Percentiles rank a stretch among this genome's conserved stretches.
These are phyloP conservation scores for Neonectria coccinea DNA, from an alignment of 2,329 filamentous ascomycete genomes.

Conservation along the genomic window DNA sequence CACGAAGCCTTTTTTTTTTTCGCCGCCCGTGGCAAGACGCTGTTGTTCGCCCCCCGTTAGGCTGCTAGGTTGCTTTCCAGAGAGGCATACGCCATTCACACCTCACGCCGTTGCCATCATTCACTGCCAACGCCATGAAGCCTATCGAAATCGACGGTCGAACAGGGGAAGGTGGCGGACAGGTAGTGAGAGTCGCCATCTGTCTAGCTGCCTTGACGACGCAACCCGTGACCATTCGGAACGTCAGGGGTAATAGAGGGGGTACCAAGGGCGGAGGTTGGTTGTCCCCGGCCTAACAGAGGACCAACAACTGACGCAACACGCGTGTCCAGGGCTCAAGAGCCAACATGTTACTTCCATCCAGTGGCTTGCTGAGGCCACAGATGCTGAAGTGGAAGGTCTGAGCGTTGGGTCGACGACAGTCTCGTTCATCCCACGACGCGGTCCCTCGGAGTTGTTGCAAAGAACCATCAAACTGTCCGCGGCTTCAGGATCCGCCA, in stretches of 20 bases:
- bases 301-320: neutral
- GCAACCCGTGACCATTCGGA: slow-evolving; percentile 63
- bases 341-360: slow-evolving; percentile 70
- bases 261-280: slow-evolving; percentile 45
- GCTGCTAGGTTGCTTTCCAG: neutral
- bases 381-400: slow-evolving; percentile 62
- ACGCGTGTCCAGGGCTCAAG: slow-evolving; percentile 62
- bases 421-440: slow-evolving; percentile 60
- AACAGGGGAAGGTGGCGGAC: slow-evolving; percentile 72
- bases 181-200: slow-evolving; percentile 68
- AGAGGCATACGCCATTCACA: neutral
- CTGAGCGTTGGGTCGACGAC: slow-evolving; percentile 63
- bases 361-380: slow-evolving; percentile 64
- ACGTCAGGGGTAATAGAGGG: slow-evolving; percentile 67
- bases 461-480: slow-evolving; percentile 61
- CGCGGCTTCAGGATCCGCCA: slow-evolving; percentile 64
- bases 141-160: slow-evolving; percentile 65
- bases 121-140: slow-evolving; percentile 40
- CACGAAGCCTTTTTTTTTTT: neutral
- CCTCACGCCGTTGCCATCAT: slow-evolving; percentile 19
- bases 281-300: slow-evolving; percentile 14
- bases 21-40: neutral
- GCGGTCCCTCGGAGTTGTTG: slow-evolving; percentile 53
- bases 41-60: neutral
- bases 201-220: slow-evolving; percentile 67